Conservation (phyloP, 208 protist genomes). For the Leishmania mexicana region DNA sequence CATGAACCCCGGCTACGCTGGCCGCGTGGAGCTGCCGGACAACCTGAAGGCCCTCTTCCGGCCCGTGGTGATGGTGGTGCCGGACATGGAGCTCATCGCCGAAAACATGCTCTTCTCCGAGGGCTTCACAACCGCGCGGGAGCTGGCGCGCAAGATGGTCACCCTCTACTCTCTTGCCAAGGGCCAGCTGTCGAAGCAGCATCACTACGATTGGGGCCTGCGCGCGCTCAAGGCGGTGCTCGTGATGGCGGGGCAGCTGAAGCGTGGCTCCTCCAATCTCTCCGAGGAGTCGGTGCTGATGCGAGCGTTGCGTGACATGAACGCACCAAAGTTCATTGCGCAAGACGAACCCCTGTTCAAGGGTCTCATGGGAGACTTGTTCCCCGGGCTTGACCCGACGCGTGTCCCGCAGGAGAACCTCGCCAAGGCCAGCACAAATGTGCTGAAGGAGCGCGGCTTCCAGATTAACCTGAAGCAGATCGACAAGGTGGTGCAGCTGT, state of each 20-base stretch:
- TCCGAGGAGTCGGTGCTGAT: slow-evolving; percentile 98
- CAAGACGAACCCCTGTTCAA: slow-evolving; percentile 99
- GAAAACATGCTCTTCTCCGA: slow-evolving; percentile 99
- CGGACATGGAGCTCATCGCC: slow-evolving; percentile 98
- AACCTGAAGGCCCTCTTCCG: slow-evolving; percentile 99
- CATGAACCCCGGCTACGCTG: slow-evolving; percentile 99
- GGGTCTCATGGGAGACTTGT: slow-evolving; percentile 98
- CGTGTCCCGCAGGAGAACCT: slow-evolving; percentile 95
- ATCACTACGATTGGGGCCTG: slow-evolving; percentile 99
- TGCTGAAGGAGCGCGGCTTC: slow-evolving; percentile 80
- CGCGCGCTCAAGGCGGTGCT: slow-evolving; percentile 98
- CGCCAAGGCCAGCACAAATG: slow-evolving; percentile 90
- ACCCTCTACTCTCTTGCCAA: slow-evolving; percentile 97
- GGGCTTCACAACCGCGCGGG: slow-evolving; percentile 95
- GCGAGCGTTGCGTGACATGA: slow-evolving; percentile 99
- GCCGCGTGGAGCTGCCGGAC: slow-evolving; percentile 98
- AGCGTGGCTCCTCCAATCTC: slow-evolving; percentile 95
- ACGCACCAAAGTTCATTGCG: slow-evolving; percentile 99
- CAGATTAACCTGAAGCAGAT: slow-evolving; percentile 93
- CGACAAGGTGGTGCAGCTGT: slow-evolving; percentile 99
- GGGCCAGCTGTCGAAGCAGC: slow-evolving; percentile 99
- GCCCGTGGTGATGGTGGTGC: slow-evolving; percentile 98
- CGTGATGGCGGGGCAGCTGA: slow-evolving; percentile 98
- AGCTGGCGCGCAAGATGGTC: slow-evolving; percentile 99
- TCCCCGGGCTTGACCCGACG: slow-evolving; percentile 96